phyloP scores from a whole-genome alignment of 2,329 filamentous ascomycete genomes.

The Didymella arachidicola region DNA sequence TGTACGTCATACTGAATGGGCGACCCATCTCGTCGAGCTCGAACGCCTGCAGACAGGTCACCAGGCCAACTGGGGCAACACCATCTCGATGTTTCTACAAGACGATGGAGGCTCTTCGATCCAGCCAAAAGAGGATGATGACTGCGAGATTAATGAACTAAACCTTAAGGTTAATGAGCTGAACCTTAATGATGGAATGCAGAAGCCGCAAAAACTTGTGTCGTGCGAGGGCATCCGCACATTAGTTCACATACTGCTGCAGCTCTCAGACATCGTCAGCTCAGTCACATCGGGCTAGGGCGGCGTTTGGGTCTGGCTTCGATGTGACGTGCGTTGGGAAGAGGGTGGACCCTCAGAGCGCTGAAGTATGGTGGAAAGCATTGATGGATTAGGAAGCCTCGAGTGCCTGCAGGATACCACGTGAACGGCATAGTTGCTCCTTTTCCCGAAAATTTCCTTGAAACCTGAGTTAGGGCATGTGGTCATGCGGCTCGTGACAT shows the following conservation, averaged over 20 bases:
- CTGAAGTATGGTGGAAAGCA: not conserved
- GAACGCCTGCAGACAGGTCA: conserved; percentile 36
- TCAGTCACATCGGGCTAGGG: conserved; percentile 8
- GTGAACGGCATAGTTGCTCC: not conserved
- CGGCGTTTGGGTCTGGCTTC: not conserved
- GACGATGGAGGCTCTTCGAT: conserved; percentile 32
- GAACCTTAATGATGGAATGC: conserved; percentile 4
- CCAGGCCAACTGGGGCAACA: conserved; percentile 34
- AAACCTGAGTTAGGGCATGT: not conserved
- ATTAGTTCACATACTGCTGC: conserved; percentile 35
- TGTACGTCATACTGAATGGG: conserved; percentile 44
- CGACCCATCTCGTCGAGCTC: conserved; percentile 35
- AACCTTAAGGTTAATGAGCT: conserved; percentile 16
- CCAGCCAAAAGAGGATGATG: conserved; percentile 11
- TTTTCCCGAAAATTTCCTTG: not conserved
- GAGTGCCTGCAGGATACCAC: not conserved
- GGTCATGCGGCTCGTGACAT: not conserved
- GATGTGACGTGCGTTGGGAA: not conserved
- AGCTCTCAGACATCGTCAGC: conserved; percentile 38
- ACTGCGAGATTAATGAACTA: conserved; percentile 16
- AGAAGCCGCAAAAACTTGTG: conserved; percentile 1
- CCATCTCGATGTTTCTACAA: conserved; percentile 38
- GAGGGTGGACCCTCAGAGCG: not conserved
- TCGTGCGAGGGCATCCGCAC: conserved; percentile 34
- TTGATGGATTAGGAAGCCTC: not conserved